A percentile compares a stretch with the other conserved stretches of the same genome.
Evolutionary conservation across 192 early-diverging fungal species (phyloP).

Genomic region (Rhizoclosmatium globosum): DNA sequence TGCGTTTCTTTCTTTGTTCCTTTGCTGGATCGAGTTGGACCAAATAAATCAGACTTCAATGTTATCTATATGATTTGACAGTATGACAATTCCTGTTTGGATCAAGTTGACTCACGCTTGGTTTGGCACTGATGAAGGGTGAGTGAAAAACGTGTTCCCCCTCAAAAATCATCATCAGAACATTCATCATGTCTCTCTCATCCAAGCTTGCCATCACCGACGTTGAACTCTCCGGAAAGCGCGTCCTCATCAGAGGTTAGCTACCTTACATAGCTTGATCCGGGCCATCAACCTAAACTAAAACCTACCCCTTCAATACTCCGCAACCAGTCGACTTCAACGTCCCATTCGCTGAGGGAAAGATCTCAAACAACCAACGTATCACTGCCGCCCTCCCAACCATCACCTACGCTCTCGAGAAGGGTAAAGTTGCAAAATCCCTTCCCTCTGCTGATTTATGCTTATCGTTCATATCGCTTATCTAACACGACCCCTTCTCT

Average conservation of each 20-base stretch:
- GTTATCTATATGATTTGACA: no score
- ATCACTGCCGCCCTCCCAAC: constrained; percentile 95
- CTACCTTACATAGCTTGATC: background rate
- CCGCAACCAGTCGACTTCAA: constrained; percentile 85
- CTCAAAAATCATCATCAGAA: no score
- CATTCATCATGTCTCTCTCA: constrained; percentile 48
- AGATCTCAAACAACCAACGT: constrained; percentile 97
- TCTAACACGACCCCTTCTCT: background rate
- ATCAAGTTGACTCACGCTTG: no score
- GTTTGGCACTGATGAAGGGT: no score
- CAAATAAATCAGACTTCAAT: no score
- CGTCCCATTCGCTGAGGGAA: constrained; percentile 92
- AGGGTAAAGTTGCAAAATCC: constrained; percentile 62
- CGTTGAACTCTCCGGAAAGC: constrained; percentile 84
- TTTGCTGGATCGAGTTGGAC: no score
- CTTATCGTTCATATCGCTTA: constrained; percentile 6
- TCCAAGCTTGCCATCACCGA: constrained; percentile 88
- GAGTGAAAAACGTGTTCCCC: no score
- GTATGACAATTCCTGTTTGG: no score
- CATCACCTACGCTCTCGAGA: constrained; percentile 87
- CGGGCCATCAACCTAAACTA: no score
- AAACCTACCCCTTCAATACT: no score
- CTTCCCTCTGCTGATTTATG: background rate
- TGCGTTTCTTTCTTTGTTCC: no score
- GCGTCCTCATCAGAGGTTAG: constrained; percentile 87